Evolutionary conservation across 2,329 filamentous ascomycete species (phyloP), one percentile per base, ranked within the genome.

Genomic region (Myriangium duriaei): DNA sequence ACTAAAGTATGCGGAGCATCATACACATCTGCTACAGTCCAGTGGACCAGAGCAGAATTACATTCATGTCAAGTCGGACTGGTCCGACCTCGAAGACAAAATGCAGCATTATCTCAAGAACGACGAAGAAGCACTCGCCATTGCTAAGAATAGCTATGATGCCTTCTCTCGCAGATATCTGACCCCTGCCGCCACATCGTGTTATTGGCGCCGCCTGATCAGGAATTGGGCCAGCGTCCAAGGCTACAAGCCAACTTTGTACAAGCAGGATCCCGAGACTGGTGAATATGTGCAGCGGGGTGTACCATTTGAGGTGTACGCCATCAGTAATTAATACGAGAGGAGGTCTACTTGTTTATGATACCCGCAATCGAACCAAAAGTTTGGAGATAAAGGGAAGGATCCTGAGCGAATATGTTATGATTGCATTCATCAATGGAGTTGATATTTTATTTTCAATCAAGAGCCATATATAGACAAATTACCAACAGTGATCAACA

Each of bases 141-240:
- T 56, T 9, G 50, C 51, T 9, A 39, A 48, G 4, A 54, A 54
- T 34, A 42, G 45, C 5, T 40, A 47, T 2, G 37, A 39, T 5
- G 49, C 47, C 2, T 55, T 56, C 37, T 43, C 52, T 7, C 43
- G 47, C 6, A 40, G 47, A 9, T 54, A 54, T 32, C 21, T 49
- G 2, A 53, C 51, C 2, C 45, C 48, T 19, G 51, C 53, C 1
- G 54, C 53, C 4, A 47, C 48, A 12, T 48, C 52, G 10, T 57
- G 54, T 38, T 57, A 57, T 32, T 47, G 53, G 42, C 44, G 53
- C 12, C 39, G 46, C 19, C 37, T 58, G 30, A 48, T 58, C 34
- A 28, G 46, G 15, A 47, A 46, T 12, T 57, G 54, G 54, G 45
- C 44, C 6, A 47, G 50, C 18, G 51, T 57, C 11, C 42, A 44